Base-by-base conservation (phyloP, 2,329 filamentous ascomycete genomes). In the Scedosporium minutisporum region DNA sequence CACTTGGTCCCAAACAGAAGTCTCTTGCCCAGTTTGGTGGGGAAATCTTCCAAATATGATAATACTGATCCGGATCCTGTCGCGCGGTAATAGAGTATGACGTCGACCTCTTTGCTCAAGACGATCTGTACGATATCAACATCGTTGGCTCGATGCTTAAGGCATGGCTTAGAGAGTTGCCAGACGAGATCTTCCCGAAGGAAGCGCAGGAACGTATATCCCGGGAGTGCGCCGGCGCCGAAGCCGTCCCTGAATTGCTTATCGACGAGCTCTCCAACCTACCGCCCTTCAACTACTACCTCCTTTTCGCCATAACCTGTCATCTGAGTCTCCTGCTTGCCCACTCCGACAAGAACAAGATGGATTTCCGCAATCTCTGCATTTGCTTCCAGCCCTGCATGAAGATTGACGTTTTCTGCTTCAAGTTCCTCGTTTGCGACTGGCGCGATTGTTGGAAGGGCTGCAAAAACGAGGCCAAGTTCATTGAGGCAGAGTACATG, bases 401-500 rank as follows among this genome's bases (percentile, higher is more conserved):
- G 84, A 96, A 93, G 76, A 95, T 97, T 64, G 93, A 97, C 70
- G 88, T 88, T 1, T 96, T 93, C 73, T 96, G 91, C 73, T 97
- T 97, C 82, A 91, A 93, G 69, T 97, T 96, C 67, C 81, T 97
- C 12, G 93, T 97, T 21, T 91, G 91, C 71, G 89, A 97, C 72
- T 97, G 93, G 93, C 87, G 92, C 68, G 88, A 96, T 68, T 97
- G 93, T 77, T 97, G 93, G 93, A 92, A 95, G 73, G 93, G 93
- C 7, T 97, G 93, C 77, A 92, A 88, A 79, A 96, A 90, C 12
- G 93, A 97, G 74, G 87, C 91, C 65, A 86, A 86, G 67, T 93
- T 84, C 70, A 87, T 92, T 42, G 85, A 90, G 67, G 80, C 87
- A 66, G 87, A 90, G 69, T 88, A 88, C 67, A 76, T 75, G 66